These are phyloP conservation scores for Austroboletus niveus DNA, from an alignment of 1,284 basidiomycete species.

Conservation along the genomic window DNA sequence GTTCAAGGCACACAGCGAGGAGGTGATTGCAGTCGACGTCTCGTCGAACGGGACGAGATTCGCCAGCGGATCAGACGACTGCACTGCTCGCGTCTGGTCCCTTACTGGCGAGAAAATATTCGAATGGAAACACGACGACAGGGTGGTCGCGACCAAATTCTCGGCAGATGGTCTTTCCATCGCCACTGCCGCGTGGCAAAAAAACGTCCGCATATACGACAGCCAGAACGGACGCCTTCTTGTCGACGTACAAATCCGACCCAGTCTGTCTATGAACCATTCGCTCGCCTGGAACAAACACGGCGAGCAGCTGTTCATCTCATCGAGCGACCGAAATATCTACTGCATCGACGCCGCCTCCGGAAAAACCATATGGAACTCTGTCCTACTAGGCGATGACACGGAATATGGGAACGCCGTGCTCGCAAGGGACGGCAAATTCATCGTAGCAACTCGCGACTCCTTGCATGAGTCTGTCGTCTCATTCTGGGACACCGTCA, in stretches of 20 bases:
- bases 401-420: neutral
- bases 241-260: neutral
- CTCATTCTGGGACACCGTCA: neutral
- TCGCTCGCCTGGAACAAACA: neutral
- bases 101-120: neutral
- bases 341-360: neutral
- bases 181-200: neutral
- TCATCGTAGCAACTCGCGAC: neutral
- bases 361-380: neutral
- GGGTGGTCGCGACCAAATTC: neutral
- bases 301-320: neutral
- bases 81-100: too few relatives aligned
- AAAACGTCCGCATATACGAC: neutral
- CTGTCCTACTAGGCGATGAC: too few relatives aligned
- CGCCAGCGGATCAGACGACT: too few relatives aligned
- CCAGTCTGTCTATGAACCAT: neutral
- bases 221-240: neutral
- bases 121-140: neutral
- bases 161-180: neutral
- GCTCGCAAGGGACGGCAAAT: neutral
- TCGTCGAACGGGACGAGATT: too few relatives aligned
- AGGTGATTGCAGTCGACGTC: too few relatives aligned
- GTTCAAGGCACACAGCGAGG: too few relatives aligned
- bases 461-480: neutral
- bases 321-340: neutral